Evolutionary conservation across 495 filamentous ascomycete genomes (phyloP).

Genomic region (Aspergillus steynii): DNA sequence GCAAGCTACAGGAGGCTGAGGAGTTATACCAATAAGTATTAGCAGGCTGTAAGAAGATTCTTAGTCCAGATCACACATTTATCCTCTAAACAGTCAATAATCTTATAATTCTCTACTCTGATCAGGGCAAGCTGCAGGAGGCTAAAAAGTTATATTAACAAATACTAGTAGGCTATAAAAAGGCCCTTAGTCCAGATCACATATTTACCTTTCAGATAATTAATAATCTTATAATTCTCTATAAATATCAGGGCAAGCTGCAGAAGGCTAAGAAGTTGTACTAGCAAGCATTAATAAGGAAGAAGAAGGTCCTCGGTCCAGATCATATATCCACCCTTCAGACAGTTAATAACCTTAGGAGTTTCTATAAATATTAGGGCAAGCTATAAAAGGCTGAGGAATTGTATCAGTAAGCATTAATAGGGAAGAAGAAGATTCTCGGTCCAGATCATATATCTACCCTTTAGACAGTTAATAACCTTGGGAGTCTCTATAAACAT

Average conservation of each 20-base stretch:
- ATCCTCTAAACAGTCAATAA: conserved; percentile 38
- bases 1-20: conserved; percentile 40
- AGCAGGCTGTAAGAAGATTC: conserved; percentile 33
- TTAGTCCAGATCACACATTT: conserved; percentile 33
- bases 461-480: neutral
- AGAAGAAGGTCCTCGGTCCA: conserved; percentile 27
- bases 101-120: conserved; percentile 26
- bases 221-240: conserved; percentile 26
- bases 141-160: conserved; percentile 38
- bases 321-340: conserved; percentile 36
- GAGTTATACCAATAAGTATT: conserved; percentile 30
- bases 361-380: conserved; percentile 30
- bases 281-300: conserved; percentile 34
- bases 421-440: conserved; percentile 33
- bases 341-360: conserved; percentile 37
- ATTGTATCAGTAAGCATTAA: conserved; percentile 34
- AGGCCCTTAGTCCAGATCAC: conserved; percentile 31
- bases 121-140: conserved; percentile 35
- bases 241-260: conserved; percentile 26
- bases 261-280: conserved; percentile 35
- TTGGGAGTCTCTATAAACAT: conserved; percentile 25
- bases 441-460: conserved; percentile 23
- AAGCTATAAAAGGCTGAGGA: conserved; percentile 36
- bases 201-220: too few species aligned
- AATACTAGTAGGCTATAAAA: conserved; percentile 31